These are phyloP conservation scores for Nicotiana rustica DNA, from an alignment of 305 asterid genomes.

Conservation along the genomic window DNA sequence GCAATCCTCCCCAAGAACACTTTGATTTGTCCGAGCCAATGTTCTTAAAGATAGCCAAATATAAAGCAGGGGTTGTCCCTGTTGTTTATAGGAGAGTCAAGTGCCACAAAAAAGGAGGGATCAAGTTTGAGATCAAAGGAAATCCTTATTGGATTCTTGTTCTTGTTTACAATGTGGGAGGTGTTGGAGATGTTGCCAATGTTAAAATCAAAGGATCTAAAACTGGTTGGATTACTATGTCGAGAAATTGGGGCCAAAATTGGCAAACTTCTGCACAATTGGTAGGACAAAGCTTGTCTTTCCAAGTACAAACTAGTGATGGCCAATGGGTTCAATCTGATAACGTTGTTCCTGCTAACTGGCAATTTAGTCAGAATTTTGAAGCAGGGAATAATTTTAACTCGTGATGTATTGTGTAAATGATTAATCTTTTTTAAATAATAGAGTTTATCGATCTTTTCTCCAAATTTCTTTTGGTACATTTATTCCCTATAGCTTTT, in stretches of 20 bases:
- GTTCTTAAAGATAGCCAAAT: slow-evolving; percentile 45
- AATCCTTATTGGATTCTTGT: slow-evolving; percentile 41
- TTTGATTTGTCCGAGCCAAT: slow-evolving; percentile 47
- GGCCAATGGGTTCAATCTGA: slow-evolving; percentile 35
- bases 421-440: neutral
- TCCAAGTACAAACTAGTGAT: slow-evolving; percentile 48
- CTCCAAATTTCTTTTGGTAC: too few relatives aligned
- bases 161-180: slow-evolving; percentile 49
- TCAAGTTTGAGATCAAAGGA: slow-evolving; percentile 48
- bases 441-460: neutral
- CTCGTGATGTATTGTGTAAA: neutral
- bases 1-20: slow-evolving; percentile 49
- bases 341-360: slow-evolving; percentile 40
- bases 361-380: slow-evolving; percentile 48
- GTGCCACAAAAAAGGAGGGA: slow-evolving; percentile 49
- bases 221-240: slow-evolving; percentile 41
- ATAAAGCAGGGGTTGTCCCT: slow-evolving; percentile 48
- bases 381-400: slow-evolving; percentile 33
- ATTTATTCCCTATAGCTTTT: too few relatives aligned
- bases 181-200: slow-evolving; percentile 47
- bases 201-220: slow-evolving; percentile 40
- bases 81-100: slow-evolving; percentile 46
- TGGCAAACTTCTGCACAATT: slow-evolving; percentile 43
- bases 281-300: slow-evolving; percentile 41
- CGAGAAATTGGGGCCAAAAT: slow-evolving; percentile 52